Evolutionary conservation across 2,329 filamentous ascomycete species (phyloP).

Genomic region (Penicillium sp.): DNA sequence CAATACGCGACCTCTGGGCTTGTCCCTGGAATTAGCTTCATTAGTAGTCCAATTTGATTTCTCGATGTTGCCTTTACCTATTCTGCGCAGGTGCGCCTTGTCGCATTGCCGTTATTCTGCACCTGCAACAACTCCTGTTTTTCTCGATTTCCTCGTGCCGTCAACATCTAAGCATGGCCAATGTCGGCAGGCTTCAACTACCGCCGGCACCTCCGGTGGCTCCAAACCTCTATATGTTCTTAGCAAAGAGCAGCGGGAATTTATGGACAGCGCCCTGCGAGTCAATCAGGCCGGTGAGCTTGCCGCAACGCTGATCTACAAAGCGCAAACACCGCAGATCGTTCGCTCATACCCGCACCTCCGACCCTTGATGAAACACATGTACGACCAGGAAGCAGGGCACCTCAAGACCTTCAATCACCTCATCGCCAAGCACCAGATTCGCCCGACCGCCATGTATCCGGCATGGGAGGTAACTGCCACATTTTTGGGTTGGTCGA

Average conservation of each 20-base stretch:
- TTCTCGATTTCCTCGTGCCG: constrained; percentile 40
- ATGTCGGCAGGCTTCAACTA: constrained; percentile 28
- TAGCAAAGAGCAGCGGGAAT: constrained; percentile 68
- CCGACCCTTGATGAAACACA: constrained; percentile 88
- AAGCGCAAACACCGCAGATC: constrained; percentile 79
- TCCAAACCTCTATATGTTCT: constrained; percentile 54
- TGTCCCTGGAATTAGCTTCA: neutral
- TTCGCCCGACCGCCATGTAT: constrained; percentile 89
- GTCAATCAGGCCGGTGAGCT: constrained; percentile 98
- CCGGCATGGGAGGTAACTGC: constrained; percentile 83
- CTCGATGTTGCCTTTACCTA: constrained; percentile 25
- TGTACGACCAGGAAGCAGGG: constrained; percentile 93
- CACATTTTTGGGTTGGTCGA: constrained; percentile 81
- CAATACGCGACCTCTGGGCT: constrained; percentile 2
- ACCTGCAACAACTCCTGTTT: constrained; percentile 22
- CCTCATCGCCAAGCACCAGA: constrained; percentile 78
- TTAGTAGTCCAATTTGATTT: neutral
- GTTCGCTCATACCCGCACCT: constrained; percentile 80
- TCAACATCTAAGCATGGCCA: constrained; percentile 25
- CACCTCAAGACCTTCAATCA: constrained; percentile 84
- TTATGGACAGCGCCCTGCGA: constrained; percentile 76
- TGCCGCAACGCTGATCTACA: constrained; percentile 93
- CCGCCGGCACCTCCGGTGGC: constrained; percentile 26
- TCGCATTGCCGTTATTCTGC: constrained; percentile 12
- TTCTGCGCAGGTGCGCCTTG: constrained; percentile 23